Evolutionary conservation across 2,329 filamentous ascomycete species (phyloP), one percentile per base, ranked within the genome.

Genomic region (Neonectria neomacrospora): DNA sequence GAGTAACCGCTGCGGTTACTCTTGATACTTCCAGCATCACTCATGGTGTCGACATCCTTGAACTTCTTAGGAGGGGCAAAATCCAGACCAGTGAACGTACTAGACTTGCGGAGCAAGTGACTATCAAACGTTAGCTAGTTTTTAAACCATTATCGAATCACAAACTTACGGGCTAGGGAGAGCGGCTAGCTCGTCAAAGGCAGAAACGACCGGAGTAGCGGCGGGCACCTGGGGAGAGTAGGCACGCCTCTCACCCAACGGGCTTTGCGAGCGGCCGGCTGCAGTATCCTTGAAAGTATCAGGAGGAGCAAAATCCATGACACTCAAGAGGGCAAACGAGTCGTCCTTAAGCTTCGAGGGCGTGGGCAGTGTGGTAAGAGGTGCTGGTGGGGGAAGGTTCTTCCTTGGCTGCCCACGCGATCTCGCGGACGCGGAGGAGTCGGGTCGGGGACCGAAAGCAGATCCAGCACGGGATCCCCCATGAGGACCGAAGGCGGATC

Each of bases 91-190:
- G 91, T 95, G 74, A 94, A 95, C 1, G 91, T 92, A 65, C 87
- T 83, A 2, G 91, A 94, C 74, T 93, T 94, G 74, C 91, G 88
- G 54, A 96, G 84, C 73, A 88, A 72, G 75, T 94, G 90, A 42
- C 89, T 91, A 65, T 34, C 5, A 3, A 2, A 41, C 37, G 68
- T 79, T 75, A 81, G 77, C 57, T 48, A 16, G 16, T 42, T 16
- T 48, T 32, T 42, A 14, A 9, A 23, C 39, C 1, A 1, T 22
- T 30, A 3, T 11, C 10, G 30, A 9, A 9, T 16, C 14, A 20
- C 66, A 26, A 66, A 91, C 92, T 91, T 88, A 95, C 88, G 96
- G 94, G 85, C 94, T 97, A 39, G 96, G 96, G 67, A 99, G 89
- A 9, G 86, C 85, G 12, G 90, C 80, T 65, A 98, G 88, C 63